Conservation (phyloP, 2,329 filamentous ascomycete species). For the Stachybotrys echinatus region DNA sequence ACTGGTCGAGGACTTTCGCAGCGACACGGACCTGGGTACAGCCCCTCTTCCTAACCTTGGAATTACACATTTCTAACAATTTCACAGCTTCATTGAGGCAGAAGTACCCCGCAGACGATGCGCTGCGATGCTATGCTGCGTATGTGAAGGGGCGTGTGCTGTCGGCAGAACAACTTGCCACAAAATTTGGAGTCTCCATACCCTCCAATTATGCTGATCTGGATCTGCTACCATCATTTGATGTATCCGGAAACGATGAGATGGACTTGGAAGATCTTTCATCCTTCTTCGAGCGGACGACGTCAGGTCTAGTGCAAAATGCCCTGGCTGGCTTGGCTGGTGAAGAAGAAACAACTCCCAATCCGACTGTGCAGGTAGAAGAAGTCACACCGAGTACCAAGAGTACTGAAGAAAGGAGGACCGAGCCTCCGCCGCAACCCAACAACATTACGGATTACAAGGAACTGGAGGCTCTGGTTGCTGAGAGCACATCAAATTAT, state of each 20-base stretch:
- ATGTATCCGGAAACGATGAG: slow-evolving; percentile 20
- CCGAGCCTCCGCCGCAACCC: slow-evolving; percentile 15
- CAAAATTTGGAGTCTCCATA: slow-evolving; percentile 28
- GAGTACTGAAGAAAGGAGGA: slow-evolving; percentile 17
- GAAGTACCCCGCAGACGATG: slow-evolving; percentile 33
- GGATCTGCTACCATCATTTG: slow-evolving; percentile 18
- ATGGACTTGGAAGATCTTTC: slow-evolving; percentile 35
- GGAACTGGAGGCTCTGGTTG: slow-evolving; percentile 36
- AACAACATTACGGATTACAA: slow-evolving; percentile 33
- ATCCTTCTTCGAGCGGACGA: slow-evolving; percentile 36
- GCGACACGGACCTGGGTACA: slow-evolving; percentile 18
- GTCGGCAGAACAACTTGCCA: slow-evolving; percentile 25
- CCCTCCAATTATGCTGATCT: slow-evolving; percentile 19
- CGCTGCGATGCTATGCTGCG: slow-evolving; percentile 26
- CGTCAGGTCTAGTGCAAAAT: slow-evolving; percentile 33
- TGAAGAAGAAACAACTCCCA: slow-evolving; percentile 16
- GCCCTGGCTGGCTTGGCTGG: slow-evolving; percentile 29
- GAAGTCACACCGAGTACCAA: slow-evolving; percentile 12
- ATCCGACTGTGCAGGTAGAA: slow-evolving; percentile 11
- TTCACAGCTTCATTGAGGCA: slow-evolving; percentile 23
- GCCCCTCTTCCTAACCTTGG: slow-evolving; percentile 3
- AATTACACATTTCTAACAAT: slow-evolving; percentile 3
- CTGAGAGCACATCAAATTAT: slow-evolving; percentile 38
- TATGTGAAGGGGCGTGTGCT: slow-evolving; percentile 27
- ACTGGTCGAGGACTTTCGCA: slow-evolving; percentile 21